A percentile compares a stretch with the other conserved stretches of the same genome.
phyloP scores from a whole-genome alignment of 23 red algal species.

The Gracilaria domingensis region DNA sequence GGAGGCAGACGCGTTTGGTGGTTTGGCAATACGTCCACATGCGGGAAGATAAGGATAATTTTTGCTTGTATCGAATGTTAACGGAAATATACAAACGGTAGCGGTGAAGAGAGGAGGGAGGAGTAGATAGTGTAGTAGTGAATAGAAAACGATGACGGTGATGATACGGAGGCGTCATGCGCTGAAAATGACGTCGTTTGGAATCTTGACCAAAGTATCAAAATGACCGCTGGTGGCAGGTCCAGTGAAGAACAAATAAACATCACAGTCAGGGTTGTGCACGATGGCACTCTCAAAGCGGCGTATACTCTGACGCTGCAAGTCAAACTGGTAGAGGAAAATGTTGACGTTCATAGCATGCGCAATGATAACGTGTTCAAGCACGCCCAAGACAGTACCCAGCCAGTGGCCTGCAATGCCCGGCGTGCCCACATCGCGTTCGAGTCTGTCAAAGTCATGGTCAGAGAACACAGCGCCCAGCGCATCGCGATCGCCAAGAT shows the following conservation, averaged over 20 bases:
- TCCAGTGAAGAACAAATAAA: conserved; percentile 66
- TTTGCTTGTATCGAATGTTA: conserved; percentile 19
- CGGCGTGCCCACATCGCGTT: conserved; percentile 47
- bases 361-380: conserved; percentile 69
- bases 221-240: conserved; percentile 68
- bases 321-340: conserved; percentile 68
- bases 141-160: background rate
- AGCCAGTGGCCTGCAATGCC: conserved; percentile 65
- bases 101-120: background rate
- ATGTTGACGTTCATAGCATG: conserved; percentile 68
- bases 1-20: background rate
- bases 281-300: conserved; percentile 63
- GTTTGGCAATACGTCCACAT: background rate
- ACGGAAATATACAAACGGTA: conserved; percentile 6
- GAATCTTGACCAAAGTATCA: conserved; percentile 66
- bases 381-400: conserved; percentile 52
- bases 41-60: background rate
- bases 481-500: conserved; percentile 38
- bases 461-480: conserved; percentile 27
- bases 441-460: conserved; percentile 51
- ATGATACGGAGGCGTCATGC: background rate
- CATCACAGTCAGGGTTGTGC: conserved; percentile 48
- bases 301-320: conserved; percentile 57
- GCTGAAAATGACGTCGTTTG: conserved; percentile 29
- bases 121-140: background rate